phyloP scores from a whole-genome alignment of 345 rosid genomes.

The Kernera saxatilis region DNA sequence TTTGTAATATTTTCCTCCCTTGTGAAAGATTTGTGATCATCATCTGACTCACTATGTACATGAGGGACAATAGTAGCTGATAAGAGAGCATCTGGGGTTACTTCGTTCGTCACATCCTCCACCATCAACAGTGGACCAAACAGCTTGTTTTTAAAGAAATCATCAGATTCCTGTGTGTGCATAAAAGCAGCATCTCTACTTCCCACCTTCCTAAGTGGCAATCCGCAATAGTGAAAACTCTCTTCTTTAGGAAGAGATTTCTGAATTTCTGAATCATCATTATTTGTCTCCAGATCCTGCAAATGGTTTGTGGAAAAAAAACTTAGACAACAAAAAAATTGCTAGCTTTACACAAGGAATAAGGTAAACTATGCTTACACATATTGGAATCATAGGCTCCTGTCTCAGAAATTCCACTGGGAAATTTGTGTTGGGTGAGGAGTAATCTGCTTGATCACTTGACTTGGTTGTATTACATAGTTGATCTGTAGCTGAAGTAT shows the following conservation, averaged over 20 bases:
- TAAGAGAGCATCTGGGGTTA: slow-evolving; percentile 32
- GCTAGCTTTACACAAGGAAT: neutral
- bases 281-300: slow-evolving; percentile 35
- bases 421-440: slow-evolving; percentile 9
- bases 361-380: slow-evolving; percentile 36
- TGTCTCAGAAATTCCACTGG: slow-evolving; percentile 18
- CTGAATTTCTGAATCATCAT: slow-evolving; percentile 28
- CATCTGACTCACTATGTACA: slow-evolving; percentile 37
- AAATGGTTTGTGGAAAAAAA: slow-evolving; percentile 12
- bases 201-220: slow-evolving; percentile 25
- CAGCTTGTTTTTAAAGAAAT: slow-evolving; percentile 17
- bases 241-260: slow-evolving; percentile 28
- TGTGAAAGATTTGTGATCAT: slow-evolving; percentile 32
- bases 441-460: slow-evolving; percentile 28
- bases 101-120: slow-evolving; percentile 64
- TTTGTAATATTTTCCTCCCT: slow-evolving; percentile 30
- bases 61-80: slow-evolving; percentile 38
- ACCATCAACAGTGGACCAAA: slow-evolving; percentile 33
- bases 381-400: slow-evolving; percentile 23
- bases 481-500: slow-evolving; percentile 14
- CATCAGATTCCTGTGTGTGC: slow-evolving; percentile 31
- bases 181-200: slow-evolving; percentile 23
- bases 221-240: slow-evolving; percentile 18
- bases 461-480: slow-evolving; percentile 5
- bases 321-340: slow-evolving; percentile 5